phyloP scores from a whole-genome alignment of 176 grass and related monocot species.

The Oryza glaberrima region DNA sequence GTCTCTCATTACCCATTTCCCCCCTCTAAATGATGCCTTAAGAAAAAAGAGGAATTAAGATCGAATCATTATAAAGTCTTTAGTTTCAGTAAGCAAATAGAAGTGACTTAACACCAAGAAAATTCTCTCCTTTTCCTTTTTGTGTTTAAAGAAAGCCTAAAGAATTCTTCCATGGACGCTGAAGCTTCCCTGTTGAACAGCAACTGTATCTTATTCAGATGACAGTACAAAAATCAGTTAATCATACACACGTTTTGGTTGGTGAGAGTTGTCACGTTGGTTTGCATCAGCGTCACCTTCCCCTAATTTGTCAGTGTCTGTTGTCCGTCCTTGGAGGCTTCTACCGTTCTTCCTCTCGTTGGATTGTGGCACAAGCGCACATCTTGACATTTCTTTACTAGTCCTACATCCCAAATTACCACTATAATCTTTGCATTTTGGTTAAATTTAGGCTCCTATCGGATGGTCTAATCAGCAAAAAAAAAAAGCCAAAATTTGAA shows the following conservation, averaged over 20 bases:
- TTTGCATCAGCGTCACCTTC: constrained; percentile 35
- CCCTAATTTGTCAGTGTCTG: constrained; percentile 45
- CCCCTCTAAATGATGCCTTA: constrained; percentile 23
- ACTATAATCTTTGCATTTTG: constrained; percentile 18
- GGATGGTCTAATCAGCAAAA: no score
- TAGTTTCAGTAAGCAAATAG: constrained; percentile 32
- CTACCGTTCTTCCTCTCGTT: background rate
- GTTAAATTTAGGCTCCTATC: background rate
- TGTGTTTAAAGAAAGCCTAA: constrained; percentile 13
- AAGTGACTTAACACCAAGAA: constrained; percentile 29
- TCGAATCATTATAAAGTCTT: constrained; percentile 23
- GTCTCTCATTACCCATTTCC: background rate
- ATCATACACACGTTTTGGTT: constrained; percentile 45
- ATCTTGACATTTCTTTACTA: constrained; percentile 1
- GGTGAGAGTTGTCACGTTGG: constrained; percentile 8
- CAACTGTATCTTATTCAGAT: constrained; percentile 24
- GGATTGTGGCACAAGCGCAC: constrained; percentile 28
- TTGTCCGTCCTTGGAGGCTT: background rate
- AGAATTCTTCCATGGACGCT: background rate
- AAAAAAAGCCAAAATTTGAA: no score
- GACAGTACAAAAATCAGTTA: background rate
- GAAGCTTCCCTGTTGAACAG: constrained; percentile 32
- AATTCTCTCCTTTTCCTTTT: constrained; percentile 10
- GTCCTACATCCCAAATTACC: background rate
- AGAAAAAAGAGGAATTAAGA: constrained; percentile 1